A percentile compares a stretch with the other conserved stretches of the same genome.
Conservation (phyloP, 1,284 basidiomycete species). For the Heterobasidion irregulare region DNA sequence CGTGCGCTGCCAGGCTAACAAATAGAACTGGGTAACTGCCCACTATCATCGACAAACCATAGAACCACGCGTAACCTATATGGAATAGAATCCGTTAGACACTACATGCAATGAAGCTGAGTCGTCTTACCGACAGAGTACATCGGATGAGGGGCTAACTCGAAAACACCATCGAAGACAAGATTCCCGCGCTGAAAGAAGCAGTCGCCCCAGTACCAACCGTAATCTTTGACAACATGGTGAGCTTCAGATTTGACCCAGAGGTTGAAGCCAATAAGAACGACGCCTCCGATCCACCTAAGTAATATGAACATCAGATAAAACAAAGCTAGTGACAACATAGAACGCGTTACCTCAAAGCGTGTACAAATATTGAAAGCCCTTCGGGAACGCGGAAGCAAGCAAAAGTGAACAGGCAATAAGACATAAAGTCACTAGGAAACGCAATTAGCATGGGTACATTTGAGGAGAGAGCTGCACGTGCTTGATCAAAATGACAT, state of each 20-base stretch:
- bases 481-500: constrained; percentile 93
- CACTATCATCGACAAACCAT: constrained; percentile 86
- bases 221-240: constrained; percentile 88
- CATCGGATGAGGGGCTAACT: constrained; percentile 88
- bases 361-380: constrained; percentile 67
- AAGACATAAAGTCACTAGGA: constrained; percentile 85
- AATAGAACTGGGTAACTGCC: constrained; percentile 91
- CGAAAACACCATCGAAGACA: constrained; percentile 97
- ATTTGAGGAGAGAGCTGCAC: constrained; percentile 19
- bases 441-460: constrained; percentile 4
- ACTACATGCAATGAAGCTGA: background rate
- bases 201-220: constrained; percentile 98
- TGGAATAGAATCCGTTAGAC: background rate
- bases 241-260: constrained; percentile 99
- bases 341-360: constrained; percentile 49
- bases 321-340: background rate
- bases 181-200: constrained; percentile 91
- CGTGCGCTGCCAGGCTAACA: constrained; percentile 87
- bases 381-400: constrained; percentile 80
- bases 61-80: constrained; percentile 88
- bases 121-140: constrained; percentile 74
- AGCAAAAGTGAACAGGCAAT: constrained; percentile 92
- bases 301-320: background rate
- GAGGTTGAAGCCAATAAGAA: constrained; percentile 89
- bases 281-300: constrained; percentile 83